A percentile compares a stretch with the other conserved stretches of the same genome.
These are phyloP conservation scores for Sanghuangporus baumii DNA, from an alignment of 1,284 basidiomycete genomes.

Conservation along the genomic window DNA sequence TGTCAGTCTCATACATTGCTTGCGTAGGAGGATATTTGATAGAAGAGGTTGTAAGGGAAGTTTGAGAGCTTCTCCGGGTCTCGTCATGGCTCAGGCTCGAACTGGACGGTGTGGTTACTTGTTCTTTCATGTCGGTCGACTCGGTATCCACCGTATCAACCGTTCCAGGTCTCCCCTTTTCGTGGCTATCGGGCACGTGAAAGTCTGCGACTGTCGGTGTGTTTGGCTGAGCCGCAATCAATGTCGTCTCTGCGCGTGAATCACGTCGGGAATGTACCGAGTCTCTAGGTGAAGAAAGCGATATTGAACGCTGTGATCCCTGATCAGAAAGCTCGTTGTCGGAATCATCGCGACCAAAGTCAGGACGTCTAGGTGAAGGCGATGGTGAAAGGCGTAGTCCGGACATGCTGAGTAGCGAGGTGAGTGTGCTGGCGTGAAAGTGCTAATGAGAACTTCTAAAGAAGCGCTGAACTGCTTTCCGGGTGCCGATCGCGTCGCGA, in stretches of 20 bases:
- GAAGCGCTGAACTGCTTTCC: background rate
- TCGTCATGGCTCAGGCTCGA: conserved; percentile 5
- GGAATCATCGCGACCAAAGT: conserved; percentile 30
- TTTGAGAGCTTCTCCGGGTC: conserved; percentile 14
- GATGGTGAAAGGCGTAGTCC: conserved; percentile 15
- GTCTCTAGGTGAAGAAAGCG: conserved; percentile 55
- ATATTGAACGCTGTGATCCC: conserved; percentile 74
- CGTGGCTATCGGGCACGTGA: conserved; percentile 17
- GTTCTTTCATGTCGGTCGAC: background rate
- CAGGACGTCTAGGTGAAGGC: conserved; percentile 17
- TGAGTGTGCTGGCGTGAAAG: background rate
- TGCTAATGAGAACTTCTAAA: background rate
- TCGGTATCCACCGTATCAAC: background rate
- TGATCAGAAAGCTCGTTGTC: conserved; percentile 58
- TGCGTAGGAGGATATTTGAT: conserved; percentile 53
- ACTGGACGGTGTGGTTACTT: conserved; percentile 12
- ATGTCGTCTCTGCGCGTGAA: conserved; percentile 26
- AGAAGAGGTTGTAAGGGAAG: conserved; percentile 21
- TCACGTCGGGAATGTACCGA: conserved; percentile 35
- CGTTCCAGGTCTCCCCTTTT: conserved; percentile 5
- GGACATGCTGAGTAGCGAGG: conserved; percentile 1
- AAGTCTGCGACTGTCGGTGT: background rate
- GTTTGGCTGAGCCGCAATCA: background rate
- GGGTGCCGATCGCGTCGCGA: background rate
- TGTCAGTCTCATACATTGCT: conserved; percentile 40